A percentile compares a stretch with the other conserved stretches of the same genome.
phyloP scores from a whole-genome alignment of 306 rosid species.

The Glycyrrhiza uralensis region DNA sequence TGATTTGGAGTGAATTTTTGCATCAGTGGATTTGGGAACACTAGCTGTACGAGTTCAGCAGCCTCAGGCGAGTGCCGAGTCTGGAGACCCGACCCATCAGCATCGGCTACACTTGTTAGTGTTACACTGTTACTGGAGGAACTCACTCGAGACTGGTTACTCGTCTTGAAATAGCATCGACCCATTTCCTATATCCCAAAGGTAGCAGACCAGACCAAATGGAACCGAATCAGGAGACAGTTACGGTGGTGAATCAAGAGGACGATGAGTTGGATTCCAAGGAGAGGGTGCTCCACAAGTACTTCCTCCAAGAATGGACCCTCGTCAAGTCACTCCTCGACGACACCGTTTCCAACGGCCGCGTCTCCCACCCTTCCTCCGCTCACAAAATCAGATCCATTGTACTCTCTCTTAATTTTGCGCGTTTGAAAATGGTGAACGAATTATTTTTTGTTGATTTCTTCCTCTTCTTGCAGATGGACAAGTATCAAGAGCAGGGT shows the following conservation, averaged over 20 bases:
- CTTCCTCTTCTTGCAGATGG: slow-evolving; percentile 56
- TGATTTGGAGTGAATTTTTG: too few relatives aligned
- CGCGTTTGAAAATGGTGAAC: too few relatives aligned
- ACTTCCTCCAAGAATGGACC: slow-evolving; percentile 92
- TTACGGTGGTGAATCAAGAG: slow-evolving; percentile 38
- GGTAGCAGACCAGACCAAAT: neutral
- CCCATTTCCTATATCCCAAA: too few relatives aligned
- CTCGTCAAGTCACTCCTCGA: slow-evolving; percentile 65
- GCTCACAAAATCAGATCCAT: slow-evolving; percentile 85
- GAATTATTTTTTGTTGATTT: neutral
- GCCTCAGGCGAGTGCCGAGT: too few relatives aligned
- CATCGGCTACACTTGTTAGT: too few relatives aligned
- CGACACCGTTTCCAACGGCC: slow-evolving; percentile 64
- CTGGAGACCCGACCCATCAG: too few relatives aligned
- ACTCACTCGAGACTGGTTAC: too few relatives aligned
- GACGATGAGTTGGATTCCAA: slow-evolving; percentile 79
- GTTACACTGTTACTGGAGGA: too few relatives aligned
- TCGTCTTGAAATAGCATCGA: too few relatives aligned
- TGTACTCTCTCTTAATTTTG: too few relatives aligned
- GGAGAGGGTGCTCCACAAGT: slow-evolving; percentile 78
- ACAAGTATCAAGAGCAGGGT: slow-evolving; percentile 96
- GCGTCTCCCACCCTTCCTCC: slow-evolving; percentile 58
- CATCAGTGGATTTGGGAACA: too few relatives aligned
- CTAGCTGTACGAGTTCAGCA: too few relatives aligned
- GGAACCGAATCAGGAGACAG: slow-evolving; percentile 28